Percentiles rank a stretch among this genome's conserved stretches.
phyloP scores from a whole-genome alignment of 768 basidiomycete species.

The Kwoniella sp. region DNA sequence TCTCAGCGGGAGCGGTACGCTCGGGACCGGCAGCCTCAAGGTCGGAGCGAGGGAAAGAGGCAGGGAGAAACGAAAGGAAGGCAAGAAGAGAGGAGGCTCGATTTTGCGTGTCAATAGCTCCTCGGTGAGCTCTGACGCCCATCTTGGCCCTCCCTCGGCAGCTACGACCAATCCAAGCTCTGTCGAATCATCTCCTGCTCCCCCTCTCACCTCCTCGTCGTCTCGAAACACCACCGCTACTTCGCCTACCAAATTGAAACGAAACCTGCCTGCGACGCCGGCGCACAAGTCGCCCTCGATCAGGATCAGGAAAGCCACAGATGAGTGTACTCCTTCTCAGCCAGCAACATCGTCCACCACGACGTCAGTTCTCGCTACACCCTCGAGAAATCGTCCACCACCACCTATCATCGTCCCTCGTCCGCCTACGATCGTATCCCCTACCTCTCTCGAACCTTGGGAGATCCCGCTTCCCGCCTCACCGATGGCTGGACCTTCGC shows the following conservation, averaged over 20 bases:
- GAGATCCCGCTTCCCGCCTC: constrained; percentile 37
- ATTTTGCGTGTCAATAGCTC: constrained; percentile 4
- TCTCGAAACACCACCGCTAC: background rate
- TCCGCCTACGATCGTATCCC: background rate
- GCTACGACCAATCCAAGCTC: constrained; percentile 14
- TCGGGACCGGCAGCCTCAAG: constrained; percentile 7
- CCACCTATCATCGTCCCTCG: constrained; percentile 20
- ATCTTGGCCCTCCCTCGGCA: background rate
- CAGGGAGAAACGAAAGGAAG: constrained; percentile 27
- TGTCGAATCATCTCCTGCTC: constrained; percentile 24
- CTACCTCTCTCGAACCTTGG: constrained; percentile 22
- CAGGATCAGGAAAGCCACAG: background rate
- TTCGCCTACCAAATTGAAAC: constrained; percentile 11
- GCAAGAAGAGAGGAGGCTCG: constrained; percentile 25
- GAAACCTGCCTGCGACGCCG: background rate
- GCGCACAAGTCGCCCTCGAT: background rate
- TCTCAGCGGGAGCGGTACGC: background rate
- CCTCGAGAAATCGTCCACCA: constrained; percentile 13
- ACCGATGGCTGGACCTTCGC: constrained; percentile 36
- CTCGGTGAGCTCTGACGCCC: background rate
- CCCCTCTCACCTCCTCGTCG: background rate
- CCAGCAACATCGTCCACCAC: background rate
- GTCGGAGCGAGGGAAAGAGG: constrained; percentile 19
- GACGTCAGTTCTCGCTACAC: constrained; percentile 7
- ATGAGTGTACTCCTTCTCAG: background rate